Evolutionary conservation across 495 filamentous ascomycete genomes (phyloP).

Genomic region (Xanthoparmelia taractica): DNA sequence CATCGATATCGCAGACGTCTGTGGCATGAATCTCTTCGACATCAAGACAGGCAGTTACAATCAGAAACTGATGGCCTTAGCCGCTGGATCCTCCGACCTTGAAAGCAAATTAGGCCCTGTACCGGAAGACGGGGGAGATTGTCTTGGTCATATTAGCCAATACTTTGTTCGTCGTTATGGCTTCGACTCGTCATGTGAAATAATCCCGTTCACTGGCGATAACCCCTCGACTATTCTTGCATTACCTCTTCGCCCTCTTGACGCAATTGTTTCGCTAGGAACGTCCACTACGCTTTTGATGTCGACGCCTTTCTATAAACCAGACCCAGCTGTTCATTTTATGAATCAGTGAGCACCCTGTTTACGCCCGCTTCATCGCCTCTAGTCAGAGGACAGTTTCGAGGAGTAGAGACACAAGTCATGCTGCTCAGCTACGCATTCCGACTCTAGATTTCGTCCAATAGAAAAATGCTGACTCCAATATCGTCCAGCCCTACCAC

Average conservation of each 20-base stretch:
- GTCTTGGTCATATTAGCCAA: slow-evolving; percentile 60
- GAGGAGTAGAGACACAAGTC: neutral
- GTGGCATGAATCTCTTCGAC: slow-evolving; percentile 96
- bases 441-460: neutral
- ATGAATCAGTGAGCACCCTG: slow-evolving; percentile 55
- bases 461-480: neutral
- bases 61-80: slow-evolving; percentile 62
- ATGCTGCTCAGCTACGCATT: neutral
- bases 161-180: slow-evolving; percentile 76
- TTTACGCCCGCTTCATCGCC: neutral
- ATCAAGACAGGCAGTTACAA: slow-evolving; percentile 67
- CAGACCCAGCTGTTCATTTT: slow-evolving; percentile 80
- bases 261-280: slow-evolving; percentile 89
- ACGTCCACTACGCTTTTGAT: slow-evolving; percentile 97
- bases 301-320: slow-evolving; percentile 82
- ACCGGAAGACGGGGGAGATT: slow-evolving; percentile 67
- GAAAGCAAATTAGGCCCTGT: slow-evolving; percentile 74
- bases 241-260: slow-evolving; percentile 72
- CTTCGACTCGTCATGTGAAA: slow-evolving; percentile 64
- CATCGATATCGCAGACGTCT: slow-evolving; percentile 90
- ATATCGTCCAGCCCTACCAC: slow-evolving; percentile 50
- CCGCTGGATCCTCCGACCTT: slow-evolving; percentile 66
- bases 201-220: slow-evolving; percentile 87
- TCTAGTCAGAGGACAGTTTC: neutral
- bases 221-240: slow-evolving; percentile 94